A percentile compares a stretch with the other conserved stretches of the same genome.
phyloP scores from a whole-genome alignment of 2,329 filamentous ascomycete genomes.

The Apiospora hydei region DNA sequence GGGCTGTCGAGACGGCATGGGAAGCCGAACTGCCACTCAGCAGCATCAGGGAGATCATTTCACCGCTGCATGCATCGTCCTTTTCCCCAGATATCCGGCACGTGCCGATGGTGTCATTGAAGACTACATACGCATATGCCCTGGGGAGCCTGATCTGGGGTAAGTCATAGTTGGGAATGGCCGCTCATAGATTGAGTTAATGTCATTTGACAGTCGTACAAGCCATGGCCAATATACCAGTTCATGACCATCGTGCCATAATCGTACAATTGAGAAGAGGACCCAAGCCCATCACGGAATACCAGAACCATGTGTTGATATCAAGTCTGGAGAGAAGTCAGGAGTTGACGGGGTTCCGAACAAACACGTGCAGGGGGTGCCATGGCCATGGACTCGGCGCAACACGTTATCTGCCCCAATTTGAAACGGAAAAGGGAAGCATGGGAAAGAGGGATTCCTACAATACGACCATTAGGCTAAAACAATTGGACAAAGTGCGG shows the following conservation, averaged over 20 bases:
- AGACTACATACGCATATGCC: neutral
- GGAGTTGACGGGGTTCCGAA: neutral
- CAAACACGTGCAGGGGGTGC: neutral
- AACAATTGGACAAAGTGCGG: neutral
- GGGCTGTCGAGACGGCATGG: neutral
- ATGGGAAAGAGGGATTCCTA: neutral
- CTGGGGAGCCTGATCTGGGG: no score
- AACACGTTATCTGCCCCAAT: neutral
- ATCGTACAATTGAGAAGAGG: neutral
- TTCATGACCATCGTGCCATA: neutral
- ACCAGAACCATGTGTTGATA: neutral
- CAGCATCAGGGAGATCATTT: neutral
- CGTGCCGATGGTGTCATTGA: slow-evolving; percentile 16
- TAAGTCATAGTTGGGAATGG: neutral
- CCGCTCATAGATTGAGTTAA: neutral
- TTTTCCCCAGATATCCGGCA: neutral
- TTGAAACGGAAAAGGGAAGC: neutral
- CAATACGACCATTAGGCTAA: neutral
- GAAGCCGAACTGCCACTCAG: neutral
- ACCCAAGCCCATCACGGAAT: neutral
- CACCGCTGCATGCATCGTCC: neutral
- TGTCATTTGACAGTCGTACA: no score
- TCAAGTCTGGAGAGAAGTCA: neutral
- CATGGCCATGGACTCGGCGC: neutral
- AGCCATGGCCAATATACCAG: neutral